Percentiles rank a stretch among this genome's conserved stretches.
phyloP scores from a whole-genome alignment of 495 filamentous ascomycete species.

The Astrothelium macrocarpum region DNA sequence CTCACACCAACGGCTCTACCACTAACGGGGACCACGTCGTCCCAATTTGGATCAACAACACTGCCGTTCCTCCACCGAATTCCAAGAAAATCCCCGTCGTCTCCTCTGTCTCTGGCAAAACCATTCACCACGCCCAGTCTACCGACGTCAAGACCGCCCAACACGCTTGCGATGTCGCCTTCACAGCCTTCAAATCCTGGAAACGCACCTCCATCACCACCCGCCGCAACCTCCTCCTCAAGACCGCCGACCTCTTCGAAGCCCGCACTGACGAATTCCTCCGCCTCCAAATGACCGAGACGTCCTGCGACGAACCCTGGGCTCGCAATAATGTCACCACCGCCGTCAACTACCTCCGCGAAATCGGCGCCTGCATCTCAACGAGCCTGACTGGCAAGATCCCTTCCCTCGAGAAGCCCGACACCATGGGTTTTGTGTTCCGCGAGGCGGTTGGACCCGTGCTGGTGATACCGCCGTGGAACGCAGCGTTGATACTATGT shows the following conservation, averaged over 20 bases:
- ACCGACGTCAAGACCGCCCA: constrained; percentile 9
- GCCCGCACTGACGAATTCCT: constrained; percentile 10
- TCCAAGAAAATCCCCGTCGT: constrained; percentile 12
- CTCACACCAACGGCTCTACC: not conserved
- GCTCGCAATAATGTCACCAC: constrained; percentile 20
- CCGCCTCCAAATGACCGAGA: constrained; percentile 21
- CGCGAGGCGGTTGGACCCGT: constrained; percentile 26
- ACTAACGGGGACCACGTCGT: constrained; percentile 8
- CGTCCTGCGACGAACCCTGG: constrained; percentile 20
- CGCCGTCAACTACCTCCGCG: constrained; percentile 19
- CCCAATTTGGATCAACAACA: constrained; percentile 16
- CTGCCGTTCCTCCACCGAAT: constrained; percentile 7
- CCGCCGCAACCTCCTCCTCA: constrained; percentile 14
- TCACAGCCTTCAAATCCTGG: constrained; percentile 18
- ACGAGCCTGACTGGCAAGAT: constrained; percentile 18
- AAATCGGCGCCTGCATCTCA: constrained; percentile 23
- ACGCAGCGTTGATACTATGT: constrained; percentile 25
- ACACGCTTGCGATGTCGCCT: constrained; percentile 16
- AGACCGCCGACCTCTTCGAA: constrained; percentile 14
- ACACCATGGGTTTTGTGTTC: constrained; percentile 26
- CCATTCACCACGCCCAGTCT: constrained; percentile 16
- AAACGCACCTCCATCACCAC: constrained; percentile 16
- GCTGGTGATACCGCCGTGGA: constrained; percentile 28
- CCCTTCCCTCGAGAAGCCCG: constrained; percentile 24
- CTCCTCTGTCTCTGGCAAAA: constrained; percentile 11